These are phyloP conservation scores for Cynara cardunculus DNA, from an alignment of 129 eudicot genomes.

Conservation along the genomic window DNA sequence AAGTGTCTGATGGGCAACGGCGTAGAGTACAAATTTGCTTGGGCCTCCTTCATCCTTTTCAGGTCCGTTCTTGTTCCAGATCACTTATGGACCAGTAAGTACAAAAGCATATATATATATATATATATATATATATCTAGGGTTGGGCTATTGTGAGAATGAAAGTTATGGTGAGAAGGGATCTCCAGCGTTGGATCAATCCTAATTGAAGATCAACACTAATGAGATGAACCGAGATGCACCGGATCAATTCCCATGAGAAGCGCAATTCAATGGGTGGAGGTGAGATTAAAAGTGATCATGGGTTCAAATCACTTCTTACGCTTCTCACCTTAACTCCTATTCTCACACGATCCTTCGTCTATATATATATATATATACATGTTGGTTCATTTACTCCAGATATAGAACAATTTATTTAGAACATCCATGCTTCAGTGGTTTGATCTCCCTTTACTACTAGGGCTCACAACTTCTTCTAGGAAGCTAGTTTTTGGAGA, in stretches of 20 bases:
- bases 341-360: no score
- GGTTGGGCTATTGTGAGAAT: no score
- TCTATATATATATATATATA: background rate
- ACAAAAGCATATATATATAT: background rate
- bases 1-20: constrained; percentile 98
- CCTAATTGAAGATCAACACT: no score
- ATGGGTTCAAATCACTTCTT: no score
- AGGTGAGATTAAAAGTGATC: no score
- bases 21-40: constrained; percentile 96
- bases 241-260: no score
- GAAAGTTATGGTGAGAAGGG: no score
- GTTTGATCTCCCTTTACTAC: background rate
- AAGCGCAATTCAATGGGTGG: no score
- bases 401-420: background rate
- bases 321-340: no score
- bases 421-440: background rate
- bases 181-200: no score
- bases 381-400: background rate
- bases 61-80: constrained; percentile 39
- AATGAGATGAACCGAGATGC: no score
- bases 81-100: background rate
- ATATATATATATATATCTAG: background rate
- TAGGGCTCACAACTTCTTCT: background rate
- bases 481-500: background rate
- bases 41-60: constrained; percentile 97